Conservation (phyloP, 768 basidiomycete genomes). For the Leccinum barrowsii region DNA sequence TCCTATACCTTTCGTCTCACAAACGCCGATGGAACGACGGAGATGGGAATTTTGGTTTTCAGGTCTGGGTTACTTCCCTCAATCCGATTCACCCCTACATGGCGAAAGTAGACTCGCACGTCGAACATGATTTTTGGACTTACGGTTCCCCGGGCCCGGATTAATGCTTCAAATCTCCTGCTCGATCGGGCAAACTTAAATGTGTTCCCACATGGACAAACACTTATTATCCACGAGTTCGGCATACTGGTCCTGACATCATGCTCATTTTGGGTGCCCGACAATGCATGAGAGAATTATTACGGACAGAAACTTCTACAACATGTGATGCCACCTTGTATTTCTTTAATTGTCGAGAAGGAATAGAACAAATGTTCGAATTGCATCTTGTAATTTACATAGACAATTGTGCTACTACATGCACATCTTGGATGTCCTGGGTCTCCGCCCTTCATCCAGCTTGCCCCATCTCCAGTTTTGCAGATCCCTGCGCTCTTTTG, state of each 20-base stretch:
- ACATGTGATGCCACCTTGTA: too few relatives aligned
- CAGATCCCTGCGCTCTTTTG: not conserved
- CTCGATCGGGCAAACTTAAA: not conserved
- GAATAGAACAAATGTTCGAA: not conserved
- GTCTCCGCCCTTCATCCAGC: not conserved
- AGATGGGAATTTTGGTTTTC: not conserved
- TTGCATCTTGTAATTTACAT: not conserved
- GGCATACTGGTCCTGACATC: constrained; percentile 10
- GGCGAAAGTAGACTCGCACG: not conserved
- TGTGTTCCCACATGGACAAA: too few relatives aligned
- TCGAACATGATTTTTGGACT: not conserved
- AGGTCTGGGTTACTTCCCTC: not conserved
- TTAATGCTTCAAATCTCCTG: not conserved
- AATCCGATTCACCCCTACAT: not conserved
- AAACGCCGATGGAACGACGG: not conserved
- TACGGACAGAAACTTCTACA: too few relatives aligned
- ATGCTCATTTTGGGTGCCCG: too few relatives aligned
- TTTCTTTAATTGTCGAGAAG: not conserved
- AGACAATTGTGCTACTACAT: not conserved
- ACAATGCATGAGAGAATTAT: not conserved
- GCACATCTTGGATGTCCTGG: not conserved
- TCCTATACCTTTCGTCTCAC: not conserved
- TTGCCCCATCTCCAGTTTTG: not conserved
- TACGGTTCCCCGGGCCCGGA: not conserved
- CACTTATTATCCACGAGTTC: constrained; percentile 30